Conservation (phyloP, 495 filamentous ascomycete species). For the Hyphodiscus hymeniophilus region DNA sequence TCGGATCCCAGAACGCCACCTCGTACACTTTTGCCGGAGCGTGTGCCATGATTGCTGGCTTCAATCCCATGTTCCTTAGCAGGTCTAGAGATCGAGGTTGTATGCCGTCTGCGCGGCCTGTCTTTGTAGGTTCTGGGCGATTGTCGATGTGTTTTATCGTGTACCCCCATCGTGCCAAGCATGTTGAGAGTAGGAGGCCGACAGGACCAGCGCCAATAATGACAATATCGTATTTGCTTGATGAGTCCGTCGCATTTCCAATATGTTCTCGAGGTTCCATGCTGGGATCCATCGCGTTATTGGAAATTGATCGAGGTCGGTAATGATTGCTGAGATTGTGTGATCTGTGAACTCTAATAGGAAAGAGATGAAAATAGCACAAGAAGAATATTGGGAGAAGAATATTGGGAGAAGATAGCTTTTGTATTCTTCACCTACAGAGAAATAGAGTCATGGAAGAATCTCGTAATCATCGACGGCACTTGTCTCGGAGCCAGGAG, state of each 20-base stretch:
- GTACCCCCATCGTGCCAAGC: conserved; percentile 64
- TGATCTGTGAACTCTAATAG: too few relatives aligned
- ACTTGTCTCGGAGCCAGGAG: conserved; percentile 1
- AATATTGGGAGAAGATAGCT: not conserved
- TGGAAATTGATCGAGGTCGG: too few relatives aligned
- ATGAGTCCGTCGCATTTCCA: not conserved
- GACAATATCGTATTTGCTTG: conserved; percentile 54
- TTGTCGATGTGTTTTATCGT: conserved; percentile 65
- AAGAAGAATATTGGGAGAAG: not conserved
- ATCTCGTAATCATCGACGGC: conserved; percentile 7
- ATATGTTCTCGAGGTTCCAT: conserved; percentile 12
- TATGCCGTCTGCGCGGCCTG: conserved; percentile 70
- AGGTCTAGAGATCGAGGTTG: conserved; percentile 75
- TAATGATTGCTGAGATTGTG: too few relatives aligned
- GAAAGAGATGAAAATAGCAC: not conserved
- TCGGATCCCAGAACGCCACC: conserved; percentile 73
- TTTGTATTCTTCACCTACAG: not conserved
- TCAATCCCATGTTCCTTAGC: conserved; percentile 62
- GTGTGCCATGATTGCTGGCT: conserved; percentile 68
- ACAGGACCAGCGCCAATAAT: conserved; percentile 88
- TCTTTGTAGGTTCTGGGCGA: conserved; percentile 56
- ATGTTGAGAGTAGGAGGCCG: conserved; percentile 77
- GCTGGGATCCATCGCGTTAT: conserved; percentile 11
- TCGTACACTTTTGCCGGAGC: conserved; percentile 66
- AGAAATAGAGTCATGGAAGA: conserved; percentile 2